Conservation (phyloP, 2,329 filamentous ascomycete species). For the Beauveria varroae region DNA sequence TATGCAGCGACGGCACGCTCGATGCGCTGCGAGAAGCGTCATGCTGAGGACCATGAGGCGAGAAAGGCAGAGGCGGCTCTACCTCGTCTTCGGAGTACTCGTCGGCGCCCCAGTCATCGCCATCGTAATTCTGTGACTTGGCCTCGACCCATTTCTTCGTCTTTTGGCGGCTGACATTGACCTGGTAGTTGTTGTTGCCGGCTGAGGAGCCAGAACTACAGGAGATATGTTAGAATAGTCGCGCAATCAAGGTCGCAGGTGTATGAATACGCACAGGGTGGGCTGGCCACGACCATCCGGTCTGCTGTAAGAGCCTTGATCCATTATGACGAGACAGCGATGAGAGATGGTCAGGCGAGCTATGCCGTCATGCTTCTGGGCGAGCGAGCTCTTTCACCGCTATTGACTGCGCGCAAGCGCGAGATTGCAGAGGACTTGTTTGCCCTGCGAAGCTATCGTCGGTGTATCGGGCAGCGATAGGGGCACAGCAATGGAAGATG, state of each 20-base stretch:
- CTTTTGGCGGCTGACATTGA: constrained; percentile 82
- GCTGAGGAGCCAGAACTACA: not conserved
- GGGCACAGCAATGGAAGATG: not conserved
- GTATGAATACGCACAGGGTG: not conserved
- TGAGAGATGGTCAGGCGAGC: not conserved
- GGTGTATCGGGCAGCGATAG: not conserved
- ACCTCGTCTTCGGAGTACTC: constrained; percentile 49
- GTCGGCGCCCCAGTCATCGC: constrained; percentile 83
- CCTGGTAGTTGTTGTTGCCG: constrained; percentile 50
- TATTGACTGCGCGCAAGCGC: not conserved
- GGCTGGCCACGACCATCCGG: constrained; percentile 11
- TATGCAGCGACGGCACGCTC: constrained; percentile 17
- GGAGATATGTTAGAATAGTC: not conserved
- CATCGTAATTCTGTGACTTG: constrained; percentile 78
- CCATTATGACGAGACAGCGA: not conserved
- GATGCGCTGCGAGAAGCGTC: not conserved
- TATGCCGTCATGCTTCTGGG: constrained; percentile 1
- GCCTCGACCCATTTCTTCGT: constrained; percentile 95
- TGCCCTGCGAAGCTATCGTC: not conserved
- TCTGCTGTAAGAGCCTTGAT: constrained; percentile 11
- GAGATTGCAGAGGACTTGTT: not conserved
- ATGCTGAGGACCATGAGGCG: not conserved
- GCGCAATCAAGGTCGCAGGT: not conserved
- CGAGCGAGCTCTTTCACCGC: not conserved
- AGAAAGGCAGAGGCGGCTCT: constrained; percentile 22